phyloP scores from a whole-genome alignment of 345 rosid genomes.

The Erysimum cheiranthoides region DNA sequence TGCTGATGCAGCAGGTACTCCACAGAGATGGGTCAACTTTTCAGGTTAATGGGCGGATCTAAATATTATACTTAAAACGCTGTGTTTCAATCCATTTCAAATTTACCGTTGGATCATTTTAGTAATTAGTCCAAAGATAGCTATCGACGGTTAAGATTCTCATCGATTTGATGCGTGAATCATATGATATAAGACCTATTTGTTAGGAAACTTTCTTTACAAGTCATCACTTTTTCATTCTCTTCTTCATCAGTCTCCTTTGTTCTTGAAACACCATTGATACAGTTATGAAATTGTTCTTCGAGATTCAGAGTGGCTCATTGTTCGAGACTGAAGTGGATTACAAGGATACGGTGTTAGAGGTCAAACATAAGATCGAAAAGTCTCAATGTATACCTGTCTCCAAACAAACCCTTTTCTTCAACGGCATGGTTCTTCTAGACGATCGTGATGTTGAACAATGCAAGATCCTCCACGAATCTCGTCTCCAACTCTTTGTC shows the following conservation, averaged over 20 bases:
- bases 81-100: not conserved
- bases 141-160: not conserved
- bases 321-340: not conserved
- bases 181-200: not conserved
- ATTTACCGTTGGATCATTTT: not conserved
- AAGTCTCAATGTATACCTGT: not conserved
- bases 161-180: not conserved
- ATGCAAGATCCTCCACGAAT: constrained; percentile 19
- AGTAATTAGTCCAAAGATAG: not conserved
- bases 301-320: constrained; percentile 44
- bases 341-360: not conserved
- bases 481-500: constrained; percentile 57
- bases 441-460: not conserved
- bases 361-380: not conserved
- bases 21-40: no score
- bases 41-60: not conserved
- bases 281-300: constrained; percentile 58
- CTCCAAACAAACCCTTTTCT: not conserved
- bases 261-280: constrained; percentile 17
- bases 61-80: not conserved
- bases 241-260: constrained; percentile 20
- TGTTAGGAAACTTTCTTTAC: not conserved
- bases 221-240: not conserved
- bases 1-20: no score
- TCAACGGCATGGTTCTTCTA: not conserved